Evolutionary conservation across 2,329 filamentous ascomycete genomes (phyloP).

Genomic region (Nothopassalora personata): DNA sequence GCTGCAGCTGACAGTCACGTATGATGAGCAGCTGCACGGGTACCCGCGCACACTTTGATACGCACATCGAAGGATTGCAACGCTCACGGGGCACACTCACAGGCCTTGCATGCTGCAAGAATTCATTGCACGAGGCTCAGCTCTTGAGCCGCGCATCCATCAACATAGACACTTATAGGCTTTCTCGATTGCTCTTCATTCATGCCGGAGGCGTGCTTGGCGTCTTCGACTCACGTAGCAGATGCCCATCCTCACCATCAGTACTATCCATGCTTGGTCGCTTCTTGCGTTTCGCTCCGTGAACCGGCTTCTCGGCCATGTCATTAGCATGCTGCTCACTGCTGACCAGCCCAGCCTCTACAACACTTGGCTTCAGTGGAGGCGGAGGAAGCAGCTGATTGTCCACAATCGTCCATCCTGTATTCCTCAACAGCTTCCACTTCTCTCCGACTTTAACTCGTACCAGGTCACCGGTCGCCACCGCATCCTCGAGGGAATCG

Average conservation of each 20-base stretch:
- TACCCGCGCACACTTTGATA: no score
- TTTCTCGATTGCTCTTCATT: neutral
- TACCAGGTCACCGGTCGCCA: constrained; percentile 81
- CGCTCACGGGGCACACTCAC: no score
- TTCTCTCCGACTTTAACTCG: constrained; percentile 62
- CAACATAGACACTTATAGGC: neutral
- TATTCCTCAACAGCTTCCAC: constrained; percentile 61
- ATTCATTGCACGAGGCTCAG: neutral
- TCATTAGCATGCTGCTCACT: constrained; percentile 2
- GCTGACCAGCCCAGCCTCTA: neutral
- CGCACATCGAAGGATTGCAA: no score
- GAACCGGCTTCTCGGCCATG: neutral
- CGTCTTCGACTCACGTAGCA: neutral
- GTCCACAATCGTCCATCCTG: constrained; percentile 61
- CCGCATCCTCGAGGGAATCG: constrained; percentile 87
- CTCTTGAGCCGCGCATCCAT: neutral
- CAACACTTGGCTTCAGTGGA: neutral
- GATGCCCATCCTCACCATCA: neutral
- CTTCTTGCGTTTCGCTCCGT: constrained; percentile 13
- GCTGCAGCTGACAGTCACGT: neutral
- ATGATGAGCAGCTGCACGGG: neutral
- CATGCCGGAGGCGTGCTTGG: neutral
- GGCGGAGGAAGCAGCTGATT: constrained; percentile 37
- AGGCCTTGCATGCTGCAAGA: no score
- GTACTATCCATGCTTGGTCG: constrained; percentile 6